These are phyloP conservation scores for Candida incommunis DNA, from an alignment of 805 yeast genomes.

Conservation along the genomic window DNA sequence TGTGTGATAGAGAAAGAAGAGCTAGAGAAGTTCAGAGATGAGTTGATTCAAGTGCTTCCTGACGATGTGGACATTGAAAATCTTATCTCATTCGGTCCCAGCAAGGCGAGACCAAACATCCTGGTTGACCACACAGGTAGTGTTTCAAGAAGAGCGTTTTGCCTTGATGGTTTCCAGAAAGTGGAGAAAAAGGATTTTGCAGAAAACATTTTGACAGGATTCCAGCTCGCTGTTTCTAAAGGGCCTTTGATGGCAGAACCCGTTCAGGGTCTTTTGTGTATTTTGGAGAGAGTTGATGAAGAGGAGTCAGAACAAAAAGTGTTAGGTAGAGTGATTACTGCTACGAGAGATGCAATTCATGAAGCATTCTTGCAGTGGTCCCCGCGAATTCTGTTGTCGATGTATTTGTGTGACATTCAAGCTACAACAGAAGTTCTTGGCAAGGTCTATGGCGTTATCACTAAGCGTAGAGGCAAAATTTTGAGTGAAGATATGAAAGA, in stretches of 20 bases:
- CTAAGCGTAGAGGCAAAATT: conserved; percentile 72
- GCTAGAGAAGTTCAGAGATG: conserved; percentile 13
- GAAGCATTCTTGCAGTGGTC: conserved; percentile 64
- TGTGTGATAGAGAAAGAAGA: conserved; percentile 13
- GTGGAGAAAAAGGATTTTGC: conserved; percentile 19
- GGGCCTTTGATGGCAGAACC: conserved; percentile 90
- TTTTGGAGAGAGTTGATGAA: conserved; percentile 11
- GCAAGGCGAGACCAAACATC: conserved; percentile 60
- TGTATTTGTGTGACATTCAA: conserved; percentile 89
- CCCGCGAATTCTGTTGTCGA: conserved; percentile 82
- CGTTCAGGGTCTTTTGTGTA: conserved; percentile 51
- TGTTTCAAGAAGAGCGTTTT: conserved; percentile 23
- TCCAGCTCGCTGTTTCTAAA: conserved; percentile 63
- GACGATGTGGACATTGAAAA: conserved; percentile 18
- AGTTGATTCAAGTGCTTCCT: neutral
- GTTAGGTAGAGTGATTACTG: conserved; percentile 57
- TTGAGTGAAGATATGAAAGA: conserved; percentile 92
- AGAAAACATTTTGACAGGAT: conserved; percentile 64
- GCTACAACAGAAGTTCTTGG: conserved; percentile 91
- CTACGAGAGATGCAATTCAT: conserved; percentile 61
- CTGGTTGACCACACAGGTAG: conserved; percentile 38
- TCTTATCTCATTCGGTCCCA: conserved; percentile 64
- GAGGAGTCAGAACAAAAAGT: conserved; percentile 10
- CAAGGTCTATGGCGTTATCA: conserved; percentile 88
- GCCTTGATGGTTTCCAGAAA: neutral